These are phyloP conservation scores for Stemphylium lycopersici DNA, from an alignment of 2,329 filamentous ascomycete species.

Conservation along the genomic window DNA sequence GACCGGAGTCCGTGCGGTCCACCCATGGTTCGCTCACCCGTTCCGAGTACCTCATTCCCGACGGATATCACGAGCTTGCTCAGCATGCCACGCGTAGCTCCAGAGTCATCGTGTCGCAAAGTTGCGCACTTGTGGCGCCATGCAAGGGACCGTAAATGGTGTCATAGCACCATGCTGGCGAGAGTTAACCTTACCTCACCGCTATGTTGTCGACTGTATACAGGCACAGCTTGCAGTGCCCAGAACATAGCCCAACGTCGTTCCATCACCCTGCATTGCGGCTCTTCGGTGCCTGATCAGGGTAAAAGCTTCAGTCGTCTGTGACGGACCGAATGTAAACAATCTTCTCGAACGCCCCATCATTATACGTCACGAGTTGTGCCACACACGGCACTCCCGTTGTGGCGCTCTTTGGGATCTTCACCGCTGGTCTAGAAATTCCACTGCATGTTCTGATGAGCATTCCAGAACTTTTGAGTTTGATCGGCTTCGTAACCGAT, in stretches of 20 bases:
- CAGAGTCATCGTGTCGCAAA: conserved; percentile 25
- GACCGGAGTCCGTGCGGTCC: not conserved
- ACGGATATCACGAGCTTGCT: conserved; percentile 8
- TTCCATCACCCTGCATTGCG: conserved; percentile 17
- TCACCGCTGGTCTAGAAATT: not conserved
- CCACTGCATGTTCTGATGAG: not conserved
- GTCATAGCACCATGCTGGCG: conserved; percentile 24
- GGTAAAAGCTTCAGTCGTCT: conserved; percentile 1
- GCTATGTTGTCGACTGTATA: conserved; percentile 4
- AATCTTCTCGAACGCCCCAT: conserved; percentile 1
- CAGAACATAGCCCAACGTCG: not conserved
- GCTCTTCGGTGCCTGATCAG: conserved; percentile 10
- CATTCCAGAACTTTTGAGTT: conserved; percentile 8
- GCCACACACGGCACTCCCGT: conserved; percentile 1
- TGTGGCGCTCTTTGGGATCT: conserved; percentile 5
- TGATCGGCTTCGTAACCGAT: not conserved
- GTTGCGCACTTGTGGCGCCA: conserved; percentile 16
- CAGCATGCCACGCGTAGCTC: conserved; percentile 24
- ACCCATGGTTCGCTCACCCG: conserved; percentile 7
- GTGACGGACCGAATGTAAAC: conserved; percentile 10
- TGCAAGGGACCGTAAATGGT: conserved; percentile 15
- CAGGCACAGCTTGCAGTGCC: not conserved
- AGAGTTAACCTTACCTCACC: conserved; percentile 17
- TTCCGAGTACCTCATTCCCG: conserved; percentile 7
- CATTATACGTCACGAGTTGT: not conserved